A percentile compares a stretch with the other conserved stretches of the same genome.
Evolutionary conservation across 2,329 filamentous ascomycete species (phyloP).

Genomic region (Ophiostoma himal-ulmi): DNA sequence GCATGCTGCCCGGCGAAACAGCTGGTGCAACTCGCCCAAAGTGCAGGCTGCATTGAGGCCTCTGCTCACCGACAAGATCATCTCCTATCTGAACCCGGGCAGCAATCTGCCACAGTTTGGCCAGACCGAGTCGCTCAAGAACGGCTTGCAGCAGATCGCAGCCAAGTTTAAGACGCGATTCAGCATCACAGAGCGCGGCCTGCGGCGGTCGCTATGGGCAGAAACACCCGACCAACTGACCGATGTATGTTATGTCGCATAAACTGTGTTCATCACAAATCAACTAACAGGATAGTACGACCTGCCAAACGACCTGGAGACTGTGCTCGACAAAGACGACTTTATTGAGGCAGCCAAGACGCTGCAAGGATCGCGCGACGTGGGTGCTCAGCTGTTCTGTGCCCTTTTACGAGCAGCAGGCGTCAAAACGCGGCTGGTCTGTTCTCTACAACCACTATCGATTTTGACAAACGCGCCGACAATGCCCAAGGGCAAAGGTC

Average conservation of each 20-base stretch:
- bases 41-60: constrained; percentile 62
- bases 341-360: constrained; percentile 65
- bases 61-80: constrained; percentile 60
- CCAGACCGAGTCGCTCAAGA: constrained; percentile 68
- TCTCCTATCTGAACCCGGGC: constrained; percentile 63
- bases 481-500: constrained; percentile 37
- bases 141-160: constrained; percentile 65
- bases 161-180: constrained; percentile 65
- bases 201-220: constrained; percentile 69
- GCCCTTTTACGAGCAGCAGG: constrained; percentile 77
- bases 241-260: constrained; percentile 21
- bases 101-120: constrained; percentile 63
- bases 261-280: constrained; percentile 41
- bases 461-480: constrained; percentile 54
- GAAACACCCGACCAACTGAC: constrained; percentile 55
- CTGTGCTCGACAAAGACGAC: constrained; percentile 62
- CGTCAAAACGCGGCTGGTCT: constrained; percentile 75
- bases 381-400: constrained; percentile 87
- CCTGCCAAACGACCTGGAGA: constrained; percentile 59
- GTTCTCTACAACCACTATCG: constrained; percentile 77
- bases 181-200: constrained; percentile 62
- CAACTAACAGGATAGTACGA: neutral
- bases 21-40: constrained; percentile 75
- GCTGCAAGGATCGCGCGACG: constrained; percentile 76
- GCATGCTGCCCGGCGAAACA: constrained; percentile 71